phyloP scores from a whole-genome alignment of 2,329 filamentous ascomycete genomes.

The Cladosporium sp. region DNA sequence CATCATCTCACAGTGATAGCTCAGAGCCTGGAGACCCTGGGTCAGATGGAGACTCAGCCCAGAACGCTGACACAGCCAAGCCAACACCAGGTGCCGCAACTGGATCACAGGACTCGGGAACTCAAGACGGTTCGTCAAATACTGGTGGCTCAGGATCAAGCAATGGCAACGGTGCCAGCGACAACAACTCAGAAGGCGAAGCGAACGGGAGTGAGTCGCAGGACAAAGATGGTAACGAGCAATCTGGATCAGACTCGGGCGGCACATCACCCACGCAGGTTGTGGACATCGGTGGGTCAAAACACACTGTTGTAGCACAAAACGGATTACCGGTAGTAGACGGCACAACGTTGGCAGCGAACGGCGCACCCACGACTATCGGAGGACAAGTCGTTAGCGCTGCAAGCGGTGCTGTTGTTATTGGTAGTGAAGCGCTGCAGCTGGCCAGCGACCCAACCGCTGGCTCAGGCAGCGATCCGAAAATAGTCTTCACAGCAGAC shows the following conservation, averaged over 20 bases:
- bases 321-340: constrained; percentile 39
- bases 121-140: neutral
- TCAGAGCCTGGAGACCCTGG: neutral
- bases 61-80: neutral
- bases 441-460: neutral
- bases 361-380: neutral
- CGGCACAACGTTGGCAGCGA: neutral
- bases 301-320: constrained; percentile 40
- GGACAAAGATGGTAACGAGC: too few relatives aligned
- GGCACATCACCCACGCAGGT: neutral
- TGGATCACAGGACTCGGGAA: neutral
- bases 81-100: neutral
- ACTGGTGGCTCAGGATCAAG: neutral
- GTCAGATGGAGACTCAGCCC: neutral
- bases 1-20: too few relatives aligned
- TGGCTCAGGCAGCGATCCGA: neutral
- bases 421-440: neutral
- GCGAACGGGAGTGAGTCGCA: neutral
- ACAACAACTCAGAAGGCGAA: neutral
- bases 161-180: neutral
- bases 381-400: neutral
- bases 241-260: neutral
- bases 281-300: neutral
- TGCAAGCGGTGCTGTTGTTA: neutral
- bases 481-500: neutral